These are phyloP conservation scores for Eucalyptus microcorys DNA, from an alignment of 345 rosid species.

Conservation along the genomic window DNA sequence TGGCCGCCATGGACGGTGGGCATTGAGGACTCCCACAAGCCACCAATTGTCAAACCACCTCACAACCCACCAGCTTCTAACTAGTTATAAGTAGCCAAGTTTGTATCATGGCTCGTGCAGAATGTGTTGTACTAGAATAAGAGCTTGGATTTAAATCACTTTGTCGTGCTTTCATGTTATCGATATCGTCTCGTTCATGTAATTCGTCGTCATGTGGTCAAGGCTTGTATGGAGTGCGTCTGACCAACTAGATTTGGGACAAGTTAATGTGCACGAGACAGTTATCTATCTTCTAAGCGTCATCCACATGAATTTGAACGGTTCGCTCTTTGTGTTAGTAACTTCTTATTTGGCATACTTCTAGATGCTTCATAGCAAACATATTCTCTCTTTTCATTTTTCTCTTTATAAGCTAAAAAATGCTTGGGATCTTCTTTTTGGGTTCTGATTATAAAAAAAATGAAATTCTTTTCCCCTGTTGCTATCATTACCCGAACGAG, in stretches of 20 bases:
- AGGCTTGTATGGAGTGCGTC: neutral
- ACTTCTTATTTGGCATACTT: neutral
- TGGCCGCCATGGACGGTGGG: neutral
- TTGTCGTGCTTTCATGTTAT: neutral
- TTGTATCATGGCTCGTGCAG: neutral
- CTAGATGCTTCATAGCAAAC: neutral
- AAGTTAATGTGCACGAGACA: neutral
- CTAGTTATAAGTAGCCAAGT: neutral
- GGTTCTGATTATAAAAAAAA: neutral
- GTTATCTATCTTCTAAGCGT: neutral
- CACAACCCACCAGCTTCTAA: neutral
- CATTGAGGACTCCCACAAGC: neutral
- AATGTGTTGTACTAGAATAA: neutral
- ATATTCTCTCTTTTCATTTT: neutral
- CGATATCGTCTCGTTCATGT: neutral
- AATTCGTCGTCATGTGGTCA: neutral
- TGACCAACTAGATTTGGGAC: neutral
- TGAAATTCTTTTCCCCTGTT: neutral
- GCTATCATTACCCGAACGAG: neutral
- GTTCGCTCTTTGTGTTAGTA: neutral
- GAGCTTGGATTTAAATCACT: neutral
- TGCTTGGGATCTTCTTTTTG: neutral
- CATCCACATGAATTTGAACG: neutral
- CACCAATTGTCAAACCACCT: neutral
- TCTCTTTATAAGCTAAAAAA: neutral